phyloP scores from a whole-genome alignment of 2,329 filamentous ascomycete genomes.

The Septoria petroselini region DNA sequence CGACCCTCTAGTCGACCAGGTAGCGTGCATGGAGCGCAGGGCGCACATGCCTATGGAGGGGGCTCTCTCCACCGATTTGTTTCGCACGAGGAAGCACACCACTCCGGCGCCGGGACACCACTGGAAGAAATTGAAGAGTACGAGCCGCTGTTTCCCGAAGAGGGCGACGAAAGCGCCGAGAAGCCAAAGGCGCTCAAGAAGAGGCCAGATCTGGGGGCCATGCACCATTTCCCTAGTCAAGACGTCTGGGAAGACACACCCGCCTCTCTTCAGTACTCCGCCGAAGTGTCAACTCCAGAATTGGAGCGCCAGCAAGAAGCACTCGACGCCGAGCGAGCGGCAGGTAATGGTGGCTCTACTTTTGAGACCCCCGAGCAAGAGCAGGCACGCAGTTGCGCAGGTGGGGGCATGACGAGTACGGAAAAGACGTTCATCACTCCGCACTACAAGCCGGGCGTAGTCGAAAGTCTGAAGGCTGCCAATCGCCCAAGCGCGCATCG shows the following conservation, averaged over 20 bases:
- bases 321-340: slow-evolving; percentile 31
- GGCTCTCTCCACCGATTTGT: slow-evolving; percentile 55
- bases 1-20: slow-evolving; percentile 61
- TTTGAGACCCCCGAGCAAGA: slow-evolving; percentile 52
- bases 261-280: slow-evolving; percentile 70
- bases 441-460: slow-evolving; percentile 55
- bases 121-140: slow-evolving; percentile 90
- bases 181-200: slow-evolving; percentile 56
- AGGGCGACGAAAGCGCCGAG: slow-evolving; percentile 60
- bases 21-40: slow-evolving; percentile 47
- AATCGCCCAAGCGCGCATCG: slow-evolving; percentile 59
- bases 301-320: slow-evolving; percentile 42
- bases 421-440: slow-evolving; percentile 55
- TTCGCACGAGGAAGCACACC: slow-evolving; percentile 51
- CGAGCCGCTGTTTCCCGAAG: slow-evolving; percentile 82
- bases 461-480: slow-evolving; percentile 50
- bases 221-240: slow-evolving; percentile 78
- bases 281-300: slow-evolving; percentile 78
- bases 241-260: slow-evolving; percentile 98
- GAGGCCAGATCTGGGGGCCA: slow-evolving; percentile 47
- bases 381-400: slow-evolving; percentile 45
- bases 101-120: slow-evolving; percentile 57
- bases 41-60: slow-evolving; percentile 41
- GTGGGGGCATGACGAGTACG: slow-evolving; percentile 41
- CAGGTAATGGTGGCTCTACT: slow-evolving; percentile 29